phyloP scores from a whole-genome alignment of 306 rosid species.

The Arachis hypogaea region DNA sequence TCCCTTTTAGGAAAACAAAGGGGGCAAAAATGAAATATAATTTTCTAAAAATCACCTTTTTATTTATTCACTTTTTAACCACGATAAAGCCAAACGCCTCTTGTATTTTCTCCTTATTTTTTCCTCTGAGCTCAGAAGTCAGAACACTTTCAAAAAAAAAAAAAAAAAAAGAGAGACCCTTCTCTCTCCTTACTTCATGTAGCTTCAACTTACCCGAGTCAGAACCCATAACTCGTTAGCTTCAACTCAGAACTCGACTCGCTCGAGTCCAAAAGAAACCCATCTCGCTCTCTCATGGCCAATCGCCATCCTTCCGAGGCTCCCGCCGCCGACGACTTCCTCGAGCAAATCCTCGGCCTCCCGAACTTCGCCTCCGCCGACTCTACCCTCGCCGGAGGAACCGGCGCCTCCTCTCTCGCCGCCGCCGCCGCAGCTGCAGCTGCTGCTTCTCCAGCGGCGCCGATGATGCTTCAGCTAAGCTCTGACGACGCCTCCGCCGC shows the following conservation, averaged over 20 bases:
- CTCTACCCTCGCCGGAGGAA: constrained; percentile 51
- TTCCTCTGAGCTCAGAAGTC: background rate
- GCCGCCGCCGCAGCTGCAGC: constrained; percentile 41
- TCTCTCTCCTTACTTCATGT: background rate
- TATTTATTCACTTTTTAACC: constrained; percentile 24
- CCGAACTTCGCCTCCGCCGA: constrained; percentile 70
- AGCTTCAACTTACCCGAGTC: background rate
- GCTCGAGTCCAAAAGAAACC: constrained; percentile 32
- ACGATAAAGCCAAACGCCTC: constrained; percentile 44
- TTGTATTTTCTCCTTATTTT: constrained; percentile 2
- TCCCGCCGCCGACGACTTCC: constrained; percentile 76
- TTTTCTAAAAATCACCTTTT: background rate
- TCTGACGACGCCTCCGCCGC: constrained; percentile 66
- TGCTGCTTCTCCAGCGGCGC: constrained; percentile 29
- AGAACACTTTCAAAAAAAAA: background rate
- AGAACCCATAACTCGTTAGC: constrained; percentile 1
- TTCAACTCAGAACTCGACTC: constrained; percentile 22
- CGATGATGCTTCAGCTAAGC: constrained; percentile 88
- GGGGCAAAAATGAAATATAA: background rate
- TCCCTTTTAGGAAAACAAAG: constrained; percentile 38
- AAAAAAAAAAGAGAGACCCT: background rate
- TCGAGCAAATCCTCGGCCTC: constrained; percentile 87
- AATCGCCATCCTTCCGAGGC: constrained; percentile 78
- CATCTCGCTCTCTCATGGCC: constrained; percentile 54
- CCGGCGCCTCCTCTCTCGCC: constrained; percentile 51